Base-by-base conservation (phyloP, 225 moss, liverwort and hornwort species). In the Pseudoscleropodium purum region DNA sequence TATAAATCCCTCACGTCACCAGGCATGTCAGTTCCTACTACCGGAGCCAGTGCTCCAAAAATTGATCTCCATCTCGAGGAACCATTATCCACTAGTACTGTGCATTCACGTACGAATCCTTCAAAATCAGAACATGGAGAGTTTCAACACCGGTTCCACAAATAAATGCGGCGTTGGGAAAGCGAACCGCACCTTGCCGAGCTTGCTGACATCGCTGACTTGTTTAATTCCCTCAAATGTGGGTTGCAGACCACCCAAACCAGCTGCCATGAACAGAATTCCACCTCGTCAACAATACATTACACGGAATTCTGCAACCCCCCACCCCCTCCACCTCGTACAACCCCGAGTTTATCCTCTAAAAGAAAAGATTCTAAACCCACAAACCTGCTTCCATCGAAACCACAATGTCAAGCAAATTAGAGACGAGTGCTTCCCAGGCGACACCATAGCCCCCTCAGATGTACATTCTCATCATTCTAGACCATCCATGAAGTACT, bases 191-290 rank as follows among this genome's bases (percentile, higher is more conserved):
- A 87, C 86, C 78, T 90, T 91, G 36, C 86, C 84, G 57, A 91
- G 85, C 84, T 90, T 91, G 86, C 88, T 69, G 79, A 68, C 88
- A 87, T 91, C 86, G 74, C 85, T 41, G 29, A 66, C 75, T 86
- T 86, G 93, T 86, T 88, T 85, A 73, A 90, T 91, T 74, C 93
- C 90, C 51, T 93, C 93, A 68, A 90, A 91, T 41, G 86, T 37
- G 17, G 88, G 47, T 84, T 84, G 90, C 86, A 90, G 75, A 68
- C 86, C 80, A 36, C 90, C 86, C 83, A 90, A 85, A 51, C 84
- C 90, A 69, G 86, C 93, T 93, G 93, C 80, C 74, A 87, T 29
- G 27, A 85, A 54, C 61, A 88, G 30, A 87, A 92, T 72, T 84
- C 68, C 75, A 77, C 72, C 29, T 37, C 39, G 70, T 87, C 54